Percentiles rank a stretch among this genome's conserved stretches.
Conservation (phyloP, 345 rosid species). For the Geranium brycei region DNA sequence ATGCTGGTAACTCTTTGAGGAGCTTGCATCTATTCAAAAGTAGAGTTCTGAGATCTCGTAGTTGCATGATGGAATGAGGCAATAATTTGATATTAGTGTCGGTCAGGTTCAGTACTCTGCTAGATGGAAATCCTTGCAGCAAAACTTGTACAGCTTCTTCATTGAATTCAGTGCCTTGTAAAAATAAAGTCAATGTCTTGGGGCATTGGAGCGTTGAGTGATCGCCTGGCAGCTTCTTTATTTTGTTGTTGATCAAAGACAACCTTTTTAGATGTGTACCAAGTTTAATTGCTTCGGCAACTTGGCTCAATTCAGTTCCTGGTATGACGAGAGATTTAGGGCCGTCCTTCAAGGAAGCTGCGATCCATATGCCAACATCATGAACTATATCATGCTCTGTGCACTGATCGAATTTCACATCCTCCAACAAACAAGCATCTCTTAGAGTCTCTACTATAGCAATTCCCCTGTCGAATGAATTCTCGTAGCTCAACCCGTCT, state of each 20-base stretch:
- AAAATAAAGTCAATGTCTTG: constrained; percentile 17
- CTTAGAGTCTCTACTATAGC: constrained; percentile 30
- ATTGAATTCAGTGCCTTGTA: constrained; percentile 23
- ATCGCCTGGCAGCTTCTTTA: constrained; percentile 12
- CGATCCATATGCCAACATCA: constrained; percentile 33
- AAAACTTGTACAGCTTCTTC: constrained; percentile 14
- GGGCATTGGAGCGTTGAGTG: constrained; percentile 6
- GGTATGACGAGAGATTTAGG: constrained; percentile 20
- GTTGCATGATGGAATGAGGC: constrained; percentile 21
- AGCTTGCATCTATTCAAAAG: constrained; percentile 19
- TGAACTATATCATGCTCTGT: constrained; percentile 35
- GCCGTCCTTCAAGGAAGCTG: constrained; percentile 8
- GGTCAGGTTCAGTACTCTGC: constrained; percentile 23
- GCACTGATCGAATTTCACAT: constrained; percentile 15
- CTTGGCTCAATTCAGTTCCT: constrained; percentile 16
- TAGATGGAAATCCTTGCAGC: constrained; percentile 19
- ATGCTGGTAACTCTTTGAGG: constrained; percentile 24
- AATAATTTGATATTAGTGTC: constrained; percentile 20
- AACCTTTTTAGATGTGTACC: constrained; percentile 17
- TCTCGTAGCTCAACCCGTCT: constrained; percentile 14
- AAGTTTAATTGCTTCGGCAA: constrained; percentile 12
- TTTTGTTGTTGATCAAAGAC: constrained; percentile 30
- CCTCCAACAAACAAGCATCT: constrained; percentile 32
- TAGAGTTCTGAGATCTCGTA: constrained; percentile 21
- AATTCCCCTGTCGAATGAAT: constrained; percentile 21